A percentile compares a stretch with the other conserved stretches of the same genome.
Evolutionary conservation across 2,329 filamentous ascomycete genomes (phyloP).

Genomic region (Monilinia aucupariae): DNA sequence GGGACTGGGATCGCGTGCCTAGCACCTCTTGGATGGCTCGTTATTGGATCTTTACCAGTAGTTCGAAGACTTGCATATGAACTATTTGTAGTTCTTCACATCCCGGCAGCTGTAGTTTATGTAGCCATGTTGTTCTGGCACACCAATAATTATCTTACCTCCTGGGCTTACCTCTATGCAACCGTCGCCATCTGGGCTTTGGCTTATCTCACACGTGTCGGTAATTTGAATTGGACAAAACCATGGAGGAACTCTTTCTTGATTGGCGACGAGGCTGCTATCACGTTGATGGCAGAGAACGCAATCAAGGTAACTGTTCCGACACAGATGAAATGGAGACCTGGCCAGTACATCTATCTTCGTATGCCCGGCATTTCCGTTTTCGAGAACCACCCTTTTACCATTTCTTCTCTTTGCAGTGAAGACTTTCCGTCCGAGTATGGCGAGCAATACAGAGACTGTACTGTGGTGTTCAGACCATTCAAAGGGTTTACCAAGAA

Average conservation of each 20-base stretch:
- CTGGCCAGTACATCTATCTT: slow-evolving; percentile 91
- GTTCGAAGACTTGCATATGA: slow-evolving; percentile 78
- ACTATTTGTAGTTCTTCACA: slow-evolving; percentile 74
- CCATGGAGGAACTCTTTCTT: slow-evolving; percentile 75
- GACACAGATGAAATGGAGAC: slow-evolving; percentile 86
- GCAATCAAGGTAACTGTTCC: slow-evolving; percentile 95
- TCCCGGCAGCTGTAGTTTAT: slow-evolving; percentile 75
- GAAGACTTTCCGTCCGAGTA: slow-evolving; percentile 91
- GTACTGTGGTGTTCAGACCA: slow-evolving; percentile 85
- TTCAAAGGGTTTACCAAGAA: slow-evolving; percentile 85
- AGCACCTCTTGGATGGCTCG: slow-evolving; percentile 76
- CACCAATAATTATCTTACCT: slow-evolving; percentile 83
- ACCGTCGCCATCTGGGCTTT: slow-evolving; percentile 72
- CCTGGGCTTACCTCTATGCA: slow-evolving; percentile 83
- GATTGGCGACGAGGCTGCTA: slow-evolving; percentile 84
- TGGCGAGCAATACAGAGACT: slow-evolving; percentile 80
- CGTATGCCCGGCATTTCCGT: slow-evolving; percentile 88
- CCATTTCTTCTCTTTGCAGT: slow-evolving; percentile 85
- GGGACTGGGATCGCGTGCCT: slow-evolving; percentile 80
- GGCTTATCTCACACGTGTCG: slow-evolving; percentile 69
- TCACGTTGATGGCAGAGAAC: slow-evolving; percentile 85
- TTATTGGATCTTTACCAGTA: slow-evolving; percentile 74
- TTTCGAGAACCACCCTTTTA: slow-evolving; percentile 93
- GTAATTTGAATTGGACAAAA: slow-evolving; percentile 85
- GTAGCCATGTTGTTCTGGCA: slow-evolving; percentile 91